Evolutionary conservation across 129 eudicot genomes (phyloP).

Genomic region (Smallanthus sonchifolius): DNA sequence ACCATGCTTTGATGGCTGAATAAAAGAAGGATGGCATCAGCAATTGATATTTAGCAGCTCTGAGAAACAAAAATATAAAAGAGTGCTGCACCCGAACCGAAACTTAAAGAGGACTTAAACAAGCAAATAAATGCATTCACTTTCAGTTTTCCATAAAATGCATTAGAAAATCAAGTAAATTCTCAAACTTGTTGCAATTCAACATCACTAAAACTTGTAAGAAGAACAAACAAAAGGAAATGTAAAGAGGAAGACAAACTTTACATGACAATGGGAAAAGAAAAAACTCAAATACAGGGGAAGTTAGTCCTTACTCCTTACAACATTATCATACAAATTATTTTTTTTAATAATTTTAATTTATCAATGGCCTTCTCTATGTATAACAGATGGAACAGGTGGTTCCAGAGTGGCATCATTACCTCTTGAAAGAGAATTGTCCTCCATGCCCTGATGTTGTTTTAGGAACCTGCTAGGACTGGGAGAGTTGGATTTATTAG

Average conservation of each 20-base stretch:
- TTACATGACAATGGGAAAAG: slow-evolving; percentile 12
- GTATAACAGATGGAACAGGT: slow-evolving; percentile 56
- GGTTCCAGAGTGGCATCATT: slow-evolving; percentile 53
- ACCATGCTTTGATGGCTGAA: slow-evolving; percentile 4
- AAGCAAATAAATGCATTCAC: background rate
- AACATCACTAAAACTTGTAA: slow-evolving; percentile 3
- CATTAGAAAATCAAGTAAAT: background rate
- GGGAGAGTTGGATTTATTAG: slow-evolving; percentile 29
- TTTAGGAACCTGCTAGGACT: slow-evolving; percentile 49
- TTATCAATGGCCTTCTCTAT: slow-evolving; percentile 40
- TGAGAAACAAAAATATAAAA: background rate
- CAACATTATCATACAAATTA: background rate
- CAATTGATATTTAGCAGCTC: slow-evolving; percentile 2
- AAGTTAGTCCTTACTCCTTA: background rate
- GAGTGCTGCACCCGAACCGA: background rate
- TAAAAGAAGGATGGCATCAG: background rate
- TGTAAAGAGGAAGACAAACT: slow-evolving; percentile 1
- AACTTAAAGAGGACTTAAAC: background rate
- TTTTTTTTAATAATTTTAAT: background rate
- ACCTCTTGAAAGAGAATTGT: slow-evolving; percentile 29
- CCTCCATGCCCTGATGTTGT: slow-evolving; percentile 34
- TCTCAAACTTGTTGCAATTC: slow-evolving; percentile 8
- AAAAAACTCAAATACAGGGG: slow-evolving; percentile 17
- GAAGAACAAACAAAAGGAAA: slow-evolving; percentile 16
- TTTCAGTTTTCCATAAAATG: background rate